Evolutionary conservation across 768 basidiomycete species (phyloP), one percentile per base, ranked within the genome.

Genomic region (Inosperma sp.): DNA sequence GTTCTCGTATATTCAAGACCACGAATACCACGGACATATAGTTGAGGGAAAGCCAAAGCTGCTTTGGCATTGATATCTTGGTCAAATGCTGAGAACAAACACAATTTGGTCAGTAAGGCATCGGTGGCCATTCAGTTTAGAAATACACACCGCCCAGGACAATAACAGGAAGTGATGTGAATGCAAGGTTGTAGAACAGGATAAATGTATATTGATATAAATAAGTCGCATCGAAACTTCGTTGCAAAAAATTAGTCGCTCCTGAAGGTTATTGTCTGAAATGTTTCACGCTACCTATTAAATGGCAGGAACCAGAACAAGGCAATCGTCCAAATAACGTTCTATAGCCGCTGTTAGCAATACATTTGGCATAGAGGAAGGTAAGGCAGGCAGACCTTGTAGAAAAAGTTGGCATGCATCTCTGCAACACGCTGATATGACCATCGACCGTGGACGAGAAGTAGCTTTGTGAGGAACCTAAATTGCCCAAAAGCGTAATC

Each of bases 401-500:
- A 97, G 71, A 98, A 98, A 74, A 97, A 98, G 68, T 93, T 96
- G 60, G 84, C 85, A 58, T 94, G 90, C 93, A 97, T 95, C 62
- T 95, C 93, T 13, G 94, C 93, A 35, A 97, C 76, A 35, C 95
- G 89, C 60, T 91, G 88, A 69, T 99, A 98, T 23, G 90, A 94
- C 95, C 95, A 96, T 21, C 92, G 83, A 5, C 95, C 95, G 63
- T 99, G 95, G 7, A 96, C 92, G 52, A 97, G 77, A 1, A 97
- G 75, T 37, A 97, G 70, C 65, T 92, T 91, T 2, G 92, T 93
- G 53, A 98, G 66, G 75, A 86, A 97, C 48, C 94, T 76, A 75
- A 99, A 99, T 64, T 97, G 95, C 2, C 92, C 95, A 71, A 98
- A 94, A 1, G 95, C 95, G 60, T 96, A 97, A 65, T 98, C 95